phyloP scores from a whole-genome alignment of 75 land plant genomes.

The Larix kaempferi region DNA sequence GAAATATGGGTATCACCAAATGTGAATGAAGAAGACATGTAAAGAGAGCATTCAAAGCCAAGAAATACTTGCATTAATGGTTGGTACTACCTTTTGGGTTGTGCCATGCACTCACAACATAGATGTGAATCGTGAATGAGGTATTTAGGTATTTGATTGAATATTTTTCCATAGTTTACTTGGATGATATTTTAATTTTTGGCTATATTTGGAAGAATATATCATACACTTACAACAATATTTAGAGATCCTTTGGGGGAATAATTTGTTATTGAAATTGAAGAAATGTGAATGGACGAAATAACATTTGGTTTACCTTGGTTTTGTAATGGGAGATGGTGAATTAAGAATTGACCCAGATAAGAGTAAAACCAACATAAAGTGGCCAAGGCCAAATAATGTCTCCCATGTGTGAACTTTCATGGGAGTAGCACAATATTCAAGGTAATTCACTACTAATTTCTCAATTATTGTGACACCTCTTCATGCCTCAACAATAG shows the following conservation, averaged over 20 bases:
- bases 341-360: not conserved
- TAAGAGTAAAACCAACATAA: not conserved
- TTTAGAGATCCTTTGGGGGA: not conserved
- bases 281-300: not conserved
- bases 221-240: not conserved
- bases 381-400: not conserved
- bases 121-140: not conserved
- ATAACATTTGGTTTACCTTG: not conserved
- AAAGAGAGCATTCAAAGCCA: not conserved
- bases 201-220: not conserved
- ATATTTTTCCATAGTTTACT: not conserved
- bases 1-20: not conserved
- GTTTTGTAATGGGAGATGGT: too few relatives aligned
- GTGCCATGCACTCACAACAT: not conserved
- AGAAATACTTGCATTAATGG: not conserved
- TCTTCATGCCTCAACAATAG: not conserved
- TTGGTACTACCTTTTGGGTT: not conserved
- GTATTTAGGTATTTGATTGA: not conserved
- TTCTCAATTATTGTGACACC: not conserved
- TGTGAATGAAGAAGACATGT: not conserved
- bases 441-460: not conserved
- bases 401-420: not conserved
- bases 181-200: not conserved
- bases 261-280: not conserved
- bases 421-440: not conserved